Percentiles rank a stretch among this genome's conserved stretches.
Conservation (phyloP, 768 basidiomycete species). For the Tubosaeta sp. region DNA sequence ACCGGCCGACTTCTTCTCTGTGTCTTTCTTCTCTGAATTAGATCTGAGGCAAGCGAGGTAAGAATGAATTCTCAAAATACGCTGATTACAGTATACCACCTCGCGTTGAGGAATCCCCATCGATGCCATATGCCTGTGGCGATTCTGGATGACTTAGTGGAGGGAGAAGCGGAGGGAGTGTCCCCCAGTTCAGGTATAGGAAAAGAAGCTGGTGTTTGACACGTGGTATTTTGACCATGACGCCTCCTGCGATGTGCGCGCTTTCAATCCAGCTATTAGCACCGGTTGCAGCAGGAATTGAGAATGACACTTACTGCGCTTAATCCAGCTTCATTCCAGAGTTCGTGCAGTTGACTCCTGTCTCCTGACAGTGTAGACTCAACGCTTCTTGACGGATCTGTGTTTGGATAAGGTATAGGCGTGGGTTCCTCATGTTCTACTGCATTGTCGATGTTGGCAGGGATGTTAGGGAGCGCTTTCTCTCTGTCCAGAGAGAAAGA, state of each 20-base stretch:
- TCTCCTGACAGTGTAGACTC: conserved; percentile 19
- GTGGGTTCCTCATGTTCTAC: background rate
- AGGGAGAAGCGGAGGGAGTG: background rate
- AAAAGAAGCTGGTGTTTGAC: conserved; percentile 10
- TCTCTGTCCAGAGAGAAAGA: conserved; percentile 3
- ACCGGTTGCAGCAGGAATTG: background rate
- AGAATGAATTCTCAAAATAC: background rate
- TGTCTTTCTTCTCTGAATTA: conserved; percentile 2
- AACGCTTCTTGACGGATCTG: conserved; percentile 12
- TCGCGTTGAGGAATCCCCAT: conserved; percentile 19
- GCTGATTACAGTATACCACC: conserved; percentile 9
- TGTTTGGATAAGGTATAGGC: conserved; percentile 1
- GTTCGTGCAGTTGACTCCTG: conserved; percentile 13
- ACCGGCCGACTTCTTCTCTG: conserved; percentile 3
- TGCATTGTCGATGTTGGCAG: conserved; percentile 3
- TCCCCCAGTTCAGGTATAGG: conserved; percentile 8
- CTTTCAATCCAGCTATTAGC: conserved; percentile 12
- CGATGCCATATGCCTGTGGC: conserved; percentile 3
- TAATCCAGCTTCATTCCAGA: conserved; percentile 26
- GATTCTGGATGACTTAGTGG: conserved; percentile 1
- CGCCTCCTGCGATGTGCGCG: conserved; percentile 21
- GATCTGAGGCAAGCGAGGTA: conserved; percentile 9
- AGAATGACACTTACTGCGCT: conserved; percentile 14
- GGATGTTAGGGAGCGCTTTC: conserved; percentile 22
- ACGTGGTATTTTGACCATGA: background rate